phyloP scores from a whole-genome alignment of 176 grass and related monocot genomes.

The Olyra latifolia region DNA sequence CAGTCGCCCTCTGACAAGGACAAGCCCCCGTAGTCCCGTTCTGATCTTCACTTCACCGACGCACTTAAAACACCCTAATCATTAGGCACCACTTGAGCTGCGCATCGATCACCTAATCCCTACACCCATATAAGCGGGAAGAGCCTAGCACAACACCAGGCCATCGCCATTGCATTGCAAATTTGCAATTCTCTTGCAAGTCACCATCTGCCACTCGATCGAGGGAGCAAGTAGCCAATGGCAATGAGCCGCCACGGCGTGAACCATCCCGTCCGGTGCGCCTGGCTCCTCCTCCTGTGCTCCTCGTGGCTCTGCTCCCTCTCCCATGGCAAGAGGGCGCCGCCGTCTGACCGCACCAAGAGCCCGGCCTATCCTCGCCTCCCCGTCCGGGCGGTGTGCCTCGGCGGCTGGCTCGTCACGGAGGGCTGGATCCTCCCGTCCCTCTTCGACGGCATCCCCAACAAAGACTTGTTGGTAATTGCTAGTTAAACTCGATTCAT shows the following conservation, averaged over 20 bases:
- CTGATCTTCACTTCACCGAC: neutral
- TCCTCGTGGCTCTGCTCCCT: neutral
- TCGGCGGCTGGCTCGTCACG: constrained; percentile 68
- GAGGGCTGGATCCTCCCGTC: constrained; percentile 70
- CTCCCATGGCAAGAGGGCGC: neutral
- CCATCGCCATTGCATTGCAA: neutral
- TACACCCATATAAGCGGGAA: neutral
- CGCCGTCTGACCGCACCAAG: neutral
- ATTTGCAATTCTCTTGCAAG: neutral
- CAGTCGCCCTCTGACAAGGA: constrained; percentile 20
- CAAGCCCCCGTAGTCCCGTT: neutral
- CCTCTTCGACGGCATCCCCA: constrained; percentile 68
- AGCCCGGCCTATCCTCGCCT: neutral
- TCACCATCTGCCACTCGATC: neutral
- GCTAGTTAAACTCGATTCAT: neutral
- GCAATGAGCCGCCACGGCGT: neutral
- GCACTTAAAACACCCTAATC: neutral
- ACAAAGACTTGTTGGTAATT: constrained; percentile 64
- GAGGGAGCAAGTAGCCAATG: neutral
- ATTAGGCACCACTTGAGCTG: neutral
- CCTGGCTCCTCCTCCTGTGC: neutral
- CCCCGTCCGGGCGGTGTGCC: constrained; percentile 40
- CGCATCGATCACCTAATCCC: neutral
- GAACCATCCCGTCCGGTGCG: neutral
- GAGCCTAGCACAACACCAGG: neutral